phyloP scores from a whole-genome alignment of 331 rosid genomes.

The Saraca asoca region DNA sequence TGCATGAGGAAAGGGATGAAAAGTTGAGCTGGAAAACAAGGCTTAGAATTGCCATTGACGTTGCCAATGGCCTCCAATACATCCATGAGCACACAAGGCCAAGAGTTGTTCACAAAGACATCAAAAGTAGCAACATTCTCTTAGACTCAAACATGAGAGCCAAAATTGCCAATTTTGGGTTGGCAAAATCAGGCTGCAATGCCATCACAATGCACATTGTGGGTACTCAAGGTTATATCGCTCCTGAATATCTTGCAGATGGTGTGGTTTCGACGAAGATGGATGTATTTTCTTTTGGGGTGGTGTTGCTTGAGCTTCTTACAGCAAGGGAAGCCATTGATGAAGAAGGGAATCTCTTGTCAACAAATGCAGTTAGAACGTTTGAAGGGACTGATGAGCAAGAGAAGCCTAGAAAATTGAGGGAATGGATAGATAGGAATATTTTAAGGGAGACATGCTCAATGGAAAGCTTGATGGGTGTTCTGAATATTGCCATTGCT shows the following conservation, averaged over 20 bases:
- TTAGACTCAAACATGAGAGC: conserved; percentile 80
- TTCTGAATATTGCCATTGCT: conserved; percentile 60
- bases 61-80: conserved; percentile 83
- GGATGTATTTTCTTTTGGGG: conserved; percentile 91
- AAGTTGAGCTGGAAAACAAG: conserved; percentile 65
- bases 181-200: conserved; percentile 83
- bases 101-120: conserved; percentile 87
- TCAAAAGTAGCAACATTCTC: conserved; percentile 86
- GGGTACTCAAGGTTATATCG: conserved; percentile 93
- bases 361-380: conserved; percentile 44
- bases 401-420: conserved; percentile 51
- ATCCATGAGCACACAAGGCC: conserved; percentile 97
- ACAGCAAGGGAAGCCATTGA: conserved; percentile 68
- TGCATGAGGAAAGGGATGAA: conserved; percentile 47
- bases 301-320: conserved; percentile 74
- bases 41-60: conserved; percentile 82
- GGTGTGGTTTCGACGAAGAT: conserved; percentile 82
- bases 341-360: conserved; percentile 55
- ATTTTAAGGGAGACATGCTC: conserved; percentile 54
- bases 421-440: conserved; percentile 63
- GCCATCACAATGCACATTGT: conserved; percentile 97
- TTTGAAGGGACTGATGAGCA: conserved; percentile 55
- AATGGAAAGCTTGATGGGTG: conserved; percentile 61
- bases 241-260: conserved; percentile 86
- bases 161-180: conserved; percentile 89